Base-by-base conservation (phyloP, 495 filamentous ascomycete species). In the Pyronema domesticum region DNA sequence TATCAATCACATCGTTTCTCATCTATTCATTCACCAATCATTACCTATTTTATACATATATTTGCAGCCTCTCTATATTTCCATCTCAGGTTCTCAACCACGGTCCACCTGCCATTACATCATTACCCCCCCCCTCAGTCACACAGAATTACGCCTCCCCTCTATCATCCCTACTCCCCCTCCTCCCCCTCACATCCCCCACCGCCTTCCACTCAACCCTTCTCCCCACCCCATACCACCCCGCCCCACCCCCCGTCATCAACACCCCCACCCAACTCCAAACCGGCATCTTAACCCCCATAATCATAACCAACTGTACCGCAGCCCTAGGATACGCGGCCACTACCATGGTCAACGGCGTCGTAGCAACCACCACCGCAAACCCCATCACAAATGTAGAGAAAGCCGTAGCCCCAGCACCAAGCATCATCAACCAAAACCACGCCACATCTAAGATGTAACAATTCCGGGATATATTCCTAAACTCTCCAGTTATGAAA, bases 381-480 rank as follows among this genome's bases (percentile, higher is more conserved):
- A 61, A 63, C 7, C 60, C 60, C 18, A 52, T 33, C 23, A 66
- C 56, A 48, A 66, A 61, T 11, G 58, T 59, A 13, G 53, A 53
- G 48, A 55, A 64, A 1, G 57, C 57, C 18, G 60, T 56, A 33
- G 59, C 44, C 5, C 66, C 68, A 40, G 63, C 64, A 52, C 63
- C 64, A 23, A 67, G 44, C 15, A 64, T 64, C 59, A 72, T 62
- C 44, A 73, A 57, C 72, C 72, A 73, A 63, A 73, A 73, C 57
- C 64, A 73, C 1, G 72, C 66, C 7, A 73, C 67, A 50, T 77
- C 74, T 7, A 76, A 68, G 59, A 73, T 67, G 50, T 75, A 73
- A 55, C 73, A 71, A 53, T 76, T 76, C 7, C 69, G 67, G 34
- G 58, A 60, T 46, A 77, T 74, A 52, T 69, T 59, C 6, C 57